Evolutionary conservation across 495 filamentous ascomycete species (phyloP).

Genomic region (Physcia stellaris): DNA sequence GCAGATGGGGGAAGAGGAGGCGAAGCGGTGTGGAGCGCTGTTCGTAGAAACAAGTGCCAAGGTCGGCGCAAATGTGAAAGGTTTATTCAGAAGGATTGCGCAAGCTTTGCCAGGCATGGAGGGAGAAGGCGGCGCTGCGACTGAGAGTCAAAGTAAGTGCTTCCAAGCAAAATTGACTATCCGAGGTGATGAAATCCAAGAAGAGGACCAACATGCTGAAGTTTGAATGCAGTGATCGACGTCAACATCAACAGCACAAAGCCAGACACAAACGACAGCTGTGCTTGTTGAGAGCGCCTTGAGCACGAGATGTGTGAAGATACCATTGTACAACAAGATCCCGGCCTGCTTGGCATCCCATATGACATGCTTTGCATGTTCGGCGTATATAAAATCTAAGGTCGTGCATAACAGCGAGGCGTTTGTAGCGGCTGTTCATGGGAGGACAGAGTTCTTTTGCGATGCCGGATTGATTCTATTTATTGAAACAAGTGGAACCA

Average conservation of each 20-base stretch:
- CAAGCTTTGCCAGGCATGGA: constrained; percentile 98
- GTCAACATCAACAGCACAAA: constrained; percentile 74
- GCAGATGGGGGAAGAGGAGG: constrained; percentile 90
- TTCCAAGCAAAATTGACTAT: background rate
- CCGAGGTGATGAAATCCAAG: background rate
- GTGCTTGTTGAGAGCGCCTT: constrained; percentile 61
- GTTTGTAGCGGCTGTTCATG: too few relatives aligned
- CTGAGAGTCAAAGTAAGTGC: constrained; percentile 49
- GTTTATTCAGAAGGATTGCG: constrained; percentile 89
- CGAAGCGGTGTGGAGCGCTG: constrained; percentile 93
- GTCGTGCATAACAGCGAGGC: too few relatives aligned
- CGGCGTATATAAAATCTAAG: too few relatives aligned
- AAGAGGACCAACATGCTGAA: background rate
- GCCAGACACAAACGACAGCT: constrained; percentile 60
- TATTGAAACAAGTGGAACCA: too few relatives aligned
- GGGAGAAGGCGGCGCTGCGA: constrained; percentile 49
- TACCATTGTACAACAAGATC: too few relatives aligned
- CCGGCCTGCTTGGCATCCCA: too few relatives aligned
- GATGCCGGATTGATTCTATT: too few relatives aligned
- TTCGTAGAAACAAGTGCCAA: constrained; percentile 99
- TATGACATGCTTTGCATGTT: too few relatives aligned
- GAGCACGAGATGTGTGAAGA: too few relatives aligned
- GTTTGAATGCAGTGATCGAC: constrained; percentile 60
- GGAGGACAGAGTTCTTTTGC: too few relatives aligned
- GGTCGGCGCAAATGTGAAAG: constrained; percentile 95